phyloP scores from a whole-genome alignment of 2,329 filamentous ascomycete species.

The Neospermospora avenae region DNA sequence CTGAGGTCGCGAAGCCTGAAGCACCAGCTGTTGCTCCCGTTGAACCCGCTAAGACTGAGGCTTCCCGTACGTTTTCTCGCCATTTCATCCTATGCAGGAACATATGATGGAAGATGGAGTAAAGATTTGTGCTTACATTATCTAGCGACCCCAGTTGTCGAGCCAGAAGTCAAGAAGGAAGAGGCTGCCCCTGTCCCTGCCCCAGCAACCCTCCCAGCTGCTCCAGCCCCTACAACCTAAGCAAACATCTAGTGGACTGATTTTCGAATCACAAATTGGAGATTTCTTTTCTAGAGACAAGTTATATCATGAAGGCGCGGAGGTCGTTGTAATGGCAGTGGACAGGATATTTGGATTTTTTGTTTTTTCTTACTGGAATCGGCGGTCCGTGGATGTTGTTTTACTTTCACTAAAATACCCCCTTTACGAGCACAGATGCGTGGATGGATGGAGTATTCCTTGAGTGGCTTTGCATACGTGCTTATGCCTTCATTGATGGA shows the following conservation, averaged over 20 bases:
- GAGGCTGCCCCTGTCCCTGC: conserved; percentile 17
- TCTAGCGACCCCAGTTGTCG: conserved; percentile 19
- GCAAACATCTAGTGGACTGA: neutral
- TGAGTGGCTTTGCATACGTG: no score
- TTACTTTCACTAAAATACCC: conserved; percentile 28
- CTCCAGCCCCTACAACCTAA: conserved; percentile 18
- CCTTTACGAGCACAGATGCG: conserved; percentile 23
- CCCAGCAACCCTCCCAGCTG: conserved; percentile 15
- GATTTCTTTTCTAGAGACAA: conserved; percentile 12
- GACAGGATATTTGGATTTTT: conserved; percentile 23
- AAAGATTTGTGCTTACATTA: neutral
- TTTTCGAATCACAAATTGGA: conserved; percentile 1
- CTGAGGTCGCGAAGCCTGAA: conserved; percentile 22
- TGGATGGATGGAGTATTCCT: conserved; percentile 10
- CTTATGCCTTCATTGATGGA: conserved; percentile 23
- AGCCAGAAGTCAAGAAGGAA: conserved; percentile 18
- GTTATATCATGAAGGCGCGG: conserved; percentile 19
- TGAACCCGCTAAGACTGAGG: conserved; percentile 23
- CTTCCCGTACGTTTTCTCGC: conserved; percentile 6
- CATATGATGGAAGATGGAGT: no score
- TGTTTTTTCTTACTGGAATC: conserved; percentile 4
- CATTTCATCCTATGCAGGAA: neutral
- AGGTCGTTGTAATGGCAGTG: conserved; percentile 28
- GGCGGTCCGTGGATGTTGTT: conserved; percentile 15
- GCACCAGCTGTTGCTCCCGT: conserved; percentile 17